A percentile compares a stretch with the other conserved stretches of the same genome.
phyloP scores from a whole-genome alignment of 208 protist genomes.

The Leptomonas pyrrhocoris region DNA sequence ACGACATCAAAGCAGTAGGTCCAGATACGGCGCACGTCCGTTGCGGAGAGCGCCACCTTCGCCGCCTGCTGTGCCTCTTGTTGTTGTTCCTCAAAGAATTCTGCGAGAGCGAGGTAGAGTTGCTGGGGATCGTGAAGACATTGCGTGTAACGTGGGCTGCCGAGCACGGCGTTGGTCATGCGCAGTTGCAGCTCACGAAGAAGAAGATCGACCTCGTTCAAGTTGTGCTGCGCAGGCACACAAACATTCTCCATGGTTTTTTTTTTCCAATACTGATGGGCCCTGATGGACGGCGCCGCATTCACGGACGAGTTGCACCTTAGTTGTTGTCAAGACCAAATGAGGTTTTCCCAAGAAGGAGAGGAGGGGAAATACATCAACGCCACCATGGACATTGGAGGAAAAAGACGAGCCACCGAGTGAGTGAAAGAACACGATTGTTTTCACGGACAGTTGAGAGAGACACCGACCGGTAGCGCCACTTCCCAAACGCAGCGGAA shows the following conservation, averaged over 20 bases:
- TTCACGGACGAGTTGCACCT: no score
- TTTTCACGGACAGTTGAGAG: no score
- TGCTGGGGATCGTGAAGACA: constrained; percentile 18
- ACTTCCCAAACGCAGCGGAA: no score
- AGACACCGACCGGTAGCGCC: no score
- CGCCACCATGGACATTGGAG: no score
- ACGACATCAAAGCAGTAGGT: constrained; percentile 18
- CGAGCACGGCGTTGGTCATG: constrained; percentile 56
- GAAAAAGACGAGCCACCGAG: no score
- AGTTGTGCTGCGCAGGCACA: constrained; percentile 5
- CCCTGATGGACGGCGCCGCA: no score
- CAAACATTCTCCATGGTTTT: constrained; percentile 12
- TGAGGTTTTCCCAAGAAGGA: not conserved
- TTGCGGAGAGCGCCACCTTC: constrained; percentile 16
- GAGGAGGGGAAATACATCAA: not conserved
- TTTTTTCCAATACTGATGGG: not conserved
- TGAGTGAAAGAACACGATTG: no score
- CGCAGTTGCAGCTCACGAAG: constrained; percentile 49
- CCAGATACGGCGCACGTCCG: constrained; percentile 36
- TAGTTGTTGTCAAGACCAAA: not conserved
- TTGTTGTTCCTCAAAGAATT: constrained; percentile 49
- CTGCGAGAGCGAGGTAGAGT: constrained; percentile 48
- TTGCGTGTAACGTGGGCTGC: constrained; percentile 30
- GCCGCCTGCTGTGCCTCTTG: constrained; percentile 25
- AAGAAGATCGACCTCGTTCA: constrained; percentile 26